A percentile compares a stretch with the other conserved stretches of the same genome.
Evolutionary conservation across 371 early-diverging fungal species (phyloP).

Genomic region (Mucor mucedo): DNA sequence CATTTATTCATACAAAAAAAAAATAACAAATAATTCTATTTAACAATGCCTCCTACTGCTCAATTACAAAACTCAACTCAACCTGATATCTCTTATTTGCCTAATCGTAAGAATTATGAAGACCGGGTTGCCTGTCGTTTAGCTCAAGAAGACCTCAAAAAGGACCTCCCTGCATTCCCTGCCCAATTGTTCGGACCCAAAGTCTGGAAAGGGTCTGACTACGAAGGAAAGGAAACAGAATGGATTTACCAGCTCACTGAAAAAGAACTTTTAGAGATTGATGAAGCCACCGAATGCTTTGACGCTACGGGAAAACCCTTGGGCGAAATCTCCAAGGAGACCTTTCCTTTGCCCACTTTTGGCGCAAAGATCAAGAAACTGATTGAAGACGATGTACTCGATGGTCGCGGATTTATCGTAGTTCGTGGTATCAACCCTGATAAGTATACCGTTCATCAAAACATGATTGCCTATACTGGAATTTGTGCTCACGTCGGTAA

Average conservation of each 20-base stretch:
- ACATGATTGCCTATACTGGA: constrained; percentile 36
- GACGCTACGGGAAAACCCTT: too few relatives aligned
- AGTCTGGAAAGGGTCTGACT: too few relatives aligned
- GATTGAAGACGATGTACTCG: constrained; percentile 24
- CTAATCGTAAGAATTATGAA: constrained; percentile 26
- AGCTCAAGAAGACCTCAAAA: too few relatives aligned
- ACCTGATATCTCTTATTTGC: constrained; percentile 33
- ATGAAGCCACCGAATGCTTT: too few relatives aligned
- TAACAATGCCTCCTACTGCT: constrained; percentile 26
- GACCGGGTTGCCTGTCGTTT: constrained; percentile 13
- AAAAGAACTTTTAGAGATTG: too few relatives aligned
- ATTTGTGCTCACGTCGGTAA: constrained; percentile 28
- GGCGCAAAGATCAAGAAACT: background rate
- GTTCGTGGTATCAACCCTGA: constrained; percentile 32
- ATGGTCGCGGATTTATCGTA: constrained; percentile 31
- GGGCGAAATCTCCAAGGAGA: too few relatives aligned
- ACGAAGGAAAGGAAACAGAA: too few relatives aligned
- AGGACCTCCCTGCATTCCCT: background rate
- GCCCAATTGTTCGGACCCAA: too few relatives aligned
- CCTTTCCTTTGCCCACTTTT: too few relatives aligned
- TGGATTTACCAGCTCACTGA: too few relatives aligned
- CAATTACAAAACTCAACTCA: constrained; percentile 28
- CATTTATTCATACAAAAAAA: too few relatives aligned
- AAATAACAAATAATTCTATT: too few relatives aligned
- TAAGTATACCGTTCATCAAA: constrained; percentile 25